Evolutionary conservation across 2,329 filamentous ascomycete genomes (phyloP).

Genomic region (Byssoonygena ceratinophila): DNA sequence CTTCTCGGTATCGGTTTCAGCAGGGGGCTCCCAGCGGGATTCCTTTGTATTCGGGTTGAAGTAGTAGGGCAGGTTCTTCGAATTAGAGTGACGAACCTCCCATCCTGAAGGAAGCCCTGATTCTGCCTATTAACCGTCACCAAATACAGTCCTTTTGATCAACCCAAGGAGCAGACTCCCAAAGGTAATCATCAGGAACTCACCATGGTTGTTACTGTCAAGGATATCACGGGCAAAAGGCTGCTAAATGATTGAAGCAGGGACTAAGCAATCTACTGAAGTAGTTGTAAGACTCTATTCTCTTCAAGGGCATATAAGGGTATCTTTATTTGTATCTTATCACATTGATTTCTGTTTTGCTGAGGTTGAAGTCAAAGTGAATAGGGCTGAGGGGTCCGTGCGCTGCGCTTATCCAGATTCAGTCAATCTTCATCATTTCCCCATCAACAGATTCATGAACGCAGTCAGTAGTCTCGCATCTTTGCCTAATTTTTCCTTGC

Average conservation of each 20-base stretch:
- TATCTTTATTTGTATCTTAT: neutral
- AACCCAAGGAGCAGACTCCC: neutral
- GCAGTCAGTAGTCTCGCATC: too few species aligned
- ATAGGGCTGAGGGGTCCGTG: conserved; percentile 9
- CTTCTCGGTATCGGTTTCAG: conserved; percentile 78
- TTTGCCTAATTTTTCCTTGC: neutral
- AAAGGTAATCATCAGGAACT: conserved; percentile 3
- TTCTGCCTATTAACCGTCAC: conserved; percentile 44
- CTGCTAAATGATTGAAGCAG: neutral
- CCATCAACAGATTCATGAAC: neutral
- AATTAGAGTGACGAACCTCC: conserved; percentile 97
- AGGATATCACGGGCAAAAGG: neutral
- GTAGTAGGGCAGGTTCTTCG: conserved; percentile 97
- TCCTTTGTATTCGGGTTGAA: conserved; percentile 80
- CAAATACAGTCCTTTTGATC: conserved; percentile 2
- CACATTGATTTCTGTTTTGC: too few species aligned
- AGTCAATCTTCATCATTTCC: conserved; percentile 2
- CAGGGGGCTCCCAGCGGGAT: conserved; percentile 89
- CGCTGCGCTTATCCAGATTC: neutral
- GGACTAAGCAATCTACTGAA: neutral
- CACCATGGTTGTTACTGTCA: conserved; percentile 10
- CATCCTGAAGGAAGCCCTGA: conserved; percentile 75
- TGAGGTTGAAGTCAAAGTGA: too few species aligned
- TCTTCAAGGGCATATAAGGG: neutral
- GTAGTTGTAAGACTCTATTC: neutral